Percentiles rank a stretch among this genome's conserved stretches.
phyloP scores from a whole-genome alignment of 441 rosid species.

The Syzygium malaccense region DNA sequence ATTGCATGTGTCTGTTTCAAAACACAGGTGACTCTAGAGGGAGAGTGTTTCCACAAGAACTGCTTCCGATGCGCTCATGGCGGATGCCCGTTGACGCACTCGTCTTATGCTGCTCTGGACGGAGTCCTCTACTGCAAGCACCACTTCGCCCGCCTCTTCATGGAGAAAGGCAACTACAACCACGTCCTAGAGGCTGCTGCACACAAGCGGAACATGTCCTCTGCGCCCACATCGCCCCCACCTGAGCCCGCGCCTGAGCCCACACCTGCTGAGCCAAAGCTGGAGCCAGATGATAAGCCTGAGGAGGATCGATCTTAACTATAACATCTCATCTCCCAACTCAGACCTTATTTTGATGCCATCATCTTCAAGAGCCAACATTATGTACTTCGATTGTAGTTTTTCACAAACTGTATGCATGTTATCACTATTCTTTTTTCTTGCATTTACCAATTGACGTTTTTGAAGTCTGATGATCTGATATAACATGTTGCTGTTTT shows the following conservation, averaged over 20 bases:
- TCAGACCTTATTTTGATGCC: background rate
- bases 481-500: background rate
- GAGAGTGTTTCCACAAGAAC: constrained; percentile 86
- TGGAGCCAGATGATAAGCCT: background rate
- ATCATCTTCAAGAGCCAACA: background rate
- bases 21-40: constrained; percentile 79
- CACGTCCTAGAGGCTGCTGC: constrained; percentile 74
- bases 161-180: constrained; percentile 87
- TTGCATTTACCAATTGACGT: background rate
- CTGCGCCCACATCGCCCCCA: constrained; percentile 17
- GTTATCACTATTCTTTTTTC: background rate
- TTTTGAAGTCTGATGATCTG: background rate
- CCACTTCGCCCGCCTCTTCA: constrained; percentile 89
- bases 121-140: constrained; percentile 91
- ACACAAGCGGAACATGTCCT: constrained; percentile 56
- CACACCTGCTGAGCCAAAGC: constrained; percentile 13
- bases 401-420: background rate
- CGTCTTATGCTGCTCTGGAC: constrained; percentile 84
- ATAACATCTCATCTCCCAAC: background rate
- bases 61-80: constrained; percentile 98
- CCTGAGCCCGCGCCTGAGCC: background rate
- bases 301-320: background rate
- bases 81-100: constrained; percentile 85
- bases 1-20: background rate
- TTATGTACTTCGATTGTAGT: background rate